Evolutionary conservation across 2,329 filamentous ascomycete genomes (phyloP).

Genomic region (Lachnellula arida): DNA sequence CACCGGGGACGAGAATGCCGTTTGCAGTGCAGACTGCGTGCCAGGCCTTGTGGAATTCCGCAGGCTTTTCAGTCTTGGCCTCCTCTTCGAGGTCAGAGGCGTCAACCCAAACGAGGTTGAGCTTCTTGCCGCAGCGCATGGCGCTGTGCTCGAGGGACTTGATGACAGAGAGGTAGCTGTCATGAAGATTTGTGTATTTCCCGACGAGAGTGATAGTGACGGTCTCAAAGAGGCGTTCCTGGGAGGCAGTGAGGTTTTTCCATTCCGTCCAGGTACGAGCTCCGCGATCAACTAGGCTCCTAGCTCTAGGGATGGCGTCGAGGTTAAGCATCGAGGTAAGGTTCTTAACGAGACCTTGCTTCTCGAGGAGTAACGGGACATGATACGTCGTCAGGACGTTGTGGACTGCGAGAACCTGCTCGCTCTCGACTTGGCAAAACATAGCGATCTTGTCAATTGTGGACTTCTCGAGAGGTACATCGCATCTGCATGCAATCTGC

Average conservation of each 20-base stretch:
- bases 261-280: conserved; percentile 71
- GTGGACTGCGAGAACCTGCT: conserved; percentile 85
- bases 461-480: conserved; percentile 63
- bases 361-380: conserved; percentile 84
- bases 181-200: conserved; percentile 82
- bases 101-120: conserved; percentile 82
- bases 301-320: conserved; percentile 48
- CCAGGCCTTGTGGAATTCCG: conserved; percentile 83
- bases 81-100: conserved; percentile 74
- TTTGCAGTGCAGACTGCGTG: conserved; percentile 67
- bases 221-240: conserved; percentile 61
- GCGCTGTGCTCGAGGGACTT: conserved; percentile 89
- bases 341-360: conserved; percentile 69
- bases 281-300: conserved; percentile 57
- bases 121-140: conserved; percentile 76
- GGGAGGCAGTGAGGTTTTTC: conserved; percentile 63
- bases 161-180: conserved; percentile 78
- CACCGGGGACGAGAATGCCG: conserved; percentile 54
- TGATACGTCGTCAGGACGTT: conserved; percentile 91
- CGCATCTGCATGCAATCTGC: conserved; percentile 89
- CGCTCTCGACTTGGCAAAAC: conserved; percentile 79
- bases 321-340: conserved; percentile 63
- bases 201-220: conserved; percentile 85
- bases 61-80: conserved; percentile 57
- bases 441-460: conserved; percentile 85